Evolutionary conservation across 331 rosid species (phyloP), one percentile per base, ranked within the genome.

Genomic region (Stylosanthes scabra): DNA sequence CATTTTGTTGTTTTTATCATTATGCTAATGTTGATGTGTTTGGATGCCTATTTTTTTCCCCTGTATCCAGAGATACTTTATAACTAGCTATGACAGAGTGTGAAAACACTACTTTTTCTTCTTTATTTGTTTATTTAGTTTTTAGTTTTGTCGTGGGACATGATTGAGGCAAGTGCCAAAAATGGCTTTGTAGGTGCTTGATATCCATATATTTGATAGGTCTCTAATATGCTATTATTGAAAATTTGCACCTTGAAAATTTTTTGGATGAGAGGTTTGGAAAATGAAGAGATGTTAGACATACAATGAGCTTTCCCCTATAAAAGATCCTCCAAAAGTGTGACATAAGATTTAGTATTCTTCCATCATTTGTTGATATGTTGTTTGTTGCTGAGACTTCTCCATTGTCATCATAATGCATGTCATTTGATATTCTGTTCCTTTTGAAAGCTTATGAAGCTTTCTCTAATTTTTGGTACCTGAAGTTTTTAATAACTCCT

Each of bases 1-100:
- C 12, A 28, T 65, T 61, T 72, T 28, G 45, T 67, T 47, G 34
- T 67, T 75, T 44, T 16, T 60, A 62, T 25, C 29, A 37, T 59
- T 37, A 11, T 49, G 69, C 55, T 39, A 41, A 66, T 67, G 50
- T 58, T 66, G 62, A 49, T 50, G 52, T 40, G 11, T n/a, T 60
- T 76, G 56, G 58, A 68, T 3, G 4, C 5, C 2, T 25, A 37
- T 27, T 14, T 57, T 14, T 58, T 3, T 49, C 46, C 5, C 31
- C 25, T 39, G 44, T 59, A 31, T 34, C 5, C 2, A 0, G 28
- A 9, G 44, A 6, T 5, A 1, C 8, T 11, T 11, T 14, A 37
- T 50, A 9, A 11, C 10, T 31, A 51, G 52, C 16, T 71, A 45
- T 58, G 58, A 20, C 28, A 7, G 28, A 70, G 66, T 4, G 13